A percentile compares a stretch with the other conserved stretches of the same genome.
Conservation (phyloP, 139 green algal species). For the Auxenochlorella pyrenoidosa region DNA sequence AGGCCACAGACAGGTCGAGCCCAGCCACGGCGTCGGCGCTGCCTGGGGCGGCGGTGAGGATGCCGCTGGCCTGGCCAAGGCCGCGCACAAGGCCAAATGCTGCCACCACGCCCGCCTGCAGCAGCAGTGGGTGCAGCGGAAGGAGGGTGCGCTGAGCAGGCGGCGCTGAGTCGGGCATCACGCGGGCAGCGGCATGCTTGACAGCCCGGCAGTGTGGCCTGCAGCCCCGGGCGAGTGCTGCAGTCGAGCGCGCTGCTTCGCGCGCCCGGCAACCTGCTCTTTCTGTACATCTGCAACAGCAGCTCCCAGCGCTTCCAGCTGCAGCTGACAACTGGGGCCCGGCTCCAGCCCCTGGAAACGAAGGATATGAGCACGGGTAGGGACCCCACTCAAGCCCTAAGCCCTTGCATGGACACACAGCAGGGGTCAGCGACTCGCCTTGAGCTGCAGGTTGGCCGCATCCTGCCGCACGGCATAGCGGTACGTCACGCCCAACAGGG, state of each 20-base stretch:
- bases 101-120: constrained; percentile 29
- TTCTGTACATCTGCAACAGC: no score
- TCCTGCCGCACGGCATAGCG: constrained; percentile 33
- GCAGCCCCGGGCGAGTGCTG: not conserved
- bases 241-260: not conserved
- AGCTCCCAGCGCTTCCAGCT: no score
- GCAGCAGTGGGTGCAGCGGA: no score
- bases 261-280: not conserved
- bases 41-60: not conserved
- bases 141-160: not conserved
- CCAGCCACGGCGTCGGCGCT: not conserved
- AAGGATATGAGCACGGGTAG: no score
- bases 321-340: no score
- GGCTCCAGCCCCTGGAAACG: no score
- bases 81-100: constrained; percentile 23
- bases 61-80: constrained; percentile 13
- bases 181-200: not conserved
- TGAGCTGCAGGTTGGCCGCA: constrained; percentile 2
- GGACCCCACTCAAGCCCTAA: not conserved
- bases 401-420: not conserved
- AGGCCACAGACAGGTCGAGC: not conserved
- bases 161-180: no score
- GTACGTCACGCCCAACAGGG: constrained; percentile 31
- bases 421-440: not conserved
- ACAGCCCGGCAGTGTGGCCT: not conserved